These are phyloP conservation scores for Aspergillus pseudoglaucus DNA, from an alignment of 2,329 filamentous ascomycete genomes.

Conservation along the genomic window DNA sequence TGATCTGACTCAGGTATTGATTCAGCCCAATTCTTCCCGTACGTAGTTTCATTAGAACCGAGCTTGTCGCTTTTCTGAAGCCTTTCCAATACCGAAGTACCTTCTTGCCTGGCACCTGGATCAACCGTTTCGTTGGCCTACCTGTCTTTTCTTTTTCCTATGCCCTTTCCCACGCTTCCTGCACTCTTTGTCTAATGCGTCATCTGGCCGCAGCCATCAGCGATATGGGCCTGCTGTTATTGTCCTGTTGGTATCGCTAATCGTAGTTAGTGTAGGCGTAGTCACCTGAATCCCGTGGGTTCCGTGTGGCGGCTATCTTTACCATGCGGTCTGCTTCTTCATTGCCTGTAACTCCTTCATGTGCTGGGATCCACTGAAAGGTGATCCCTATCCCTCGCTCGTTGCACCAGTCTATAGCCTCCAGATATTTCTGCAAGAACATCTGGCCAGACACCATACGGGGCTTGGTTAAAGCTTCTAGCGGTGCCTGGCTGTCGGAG, in stretches of 20 bases:
- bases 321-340: background rate
- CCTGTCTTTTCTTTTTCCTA: background rate
- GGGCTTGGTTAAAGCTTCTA: background rate
- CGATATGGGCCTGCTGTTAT: background rate
- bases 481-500: background rate
- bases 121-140: background rate
- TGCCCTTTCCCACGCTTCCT: background rate
- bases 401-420: background rate
- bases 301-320: background rate
- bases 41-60: background rate
- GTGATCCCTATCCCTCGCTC: background rate
- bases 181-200: background rate
- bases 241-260: too few relatives aligned
- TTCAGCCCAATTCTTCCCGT: too few relatives aligned
- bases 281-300: background rate
- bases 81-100: background rate
- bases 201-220: background rate
- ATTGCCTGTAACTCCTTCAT: background rate
- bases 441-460: background rate
- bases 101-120: too few relatives aligned
- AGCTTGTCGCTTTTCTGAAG: background rate
- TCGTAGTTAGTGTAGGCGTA: too few relatives aligned
- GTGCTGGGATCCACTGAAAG: background rate
- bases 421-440: background rate
- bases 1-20: too few relatives aligned